These are phyloP conservation scores for Lotus japonicus DNA, from an alignment of 306 rosid genomes.

Conservation along the genomic window DNA sequence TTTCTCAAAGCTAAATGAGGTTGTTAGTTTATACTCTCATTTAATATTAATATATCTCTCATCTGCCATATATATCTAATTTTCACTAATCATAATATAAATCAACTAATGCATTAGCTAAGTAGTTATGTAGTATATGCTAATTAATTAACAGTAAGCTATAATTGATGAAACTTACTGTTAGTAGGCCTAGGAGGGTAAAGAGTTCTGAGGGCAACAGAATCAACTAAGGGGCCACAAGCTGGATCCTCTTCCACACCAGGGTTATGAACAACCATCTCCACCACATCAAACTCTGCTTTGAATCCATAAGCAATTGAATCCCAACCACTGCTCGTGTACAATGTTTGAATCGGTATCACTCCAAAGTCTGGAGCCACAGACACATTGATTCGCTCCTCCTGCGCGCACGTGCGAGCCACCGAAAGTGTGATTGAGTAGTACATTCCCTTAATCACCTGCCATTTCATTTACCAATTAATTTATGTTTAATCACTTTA, in stretches of 20 bases:
- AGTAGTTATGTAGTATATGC: too few relatives aligned
- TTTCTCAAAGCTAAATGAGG: too few relatives aligned
- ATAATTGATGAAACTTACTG: too few relatives aligned
- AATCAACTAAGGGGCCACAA: slow-evolving; percentile 88
- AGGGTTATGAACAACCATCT: slow-evolving; percentile 74
- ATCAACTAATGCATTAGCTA: too few relatives aligned
- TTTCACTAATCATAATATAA: too few relatives aligned
- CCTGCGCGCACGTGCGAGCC: slow-evolving; percentile 94
- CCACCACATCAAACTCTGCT: slow-evolving; percentile 35
- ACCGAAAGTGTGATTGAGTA: slow-evolving; percentile 82
- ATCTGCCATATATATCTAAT: too few relatives aligned
- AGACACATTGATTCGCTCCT: slow-evolving; percentile 66
- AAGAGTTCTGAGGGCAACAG: slow-evolving; percentile 63
- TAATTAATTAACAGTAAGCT: too few relatives aligned
- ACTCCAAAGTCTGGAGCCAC: slow-evolving; percentile 78
- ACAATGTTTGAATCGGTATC: slow-evolving; percentile 81
- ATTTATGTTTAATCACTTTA: too few relatives aligned
- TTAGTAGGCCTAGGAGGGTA: slow-evolving; percentile 65
- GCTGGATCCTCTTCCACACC: slow-evolving; percentile 96
- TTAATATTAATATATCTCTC: too few relatives aligned
- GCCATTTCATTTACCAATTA: too few relatives aligned
- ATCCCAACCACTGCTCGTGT: slow-evolving; percentile 92
- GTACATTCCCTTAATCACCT: slow-evolving; percentile 59
- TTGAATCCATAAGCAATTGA: slow-evolving; percentile 78
- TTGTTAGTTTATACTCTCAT: too few relatives aligned